A percentile compares a stretch with the other conserved stretches of the same genome.
Evolutionary conservation across 108 stramenopile species (phyloP).

Genomic region (Parietichytrium sp.): DNA sequence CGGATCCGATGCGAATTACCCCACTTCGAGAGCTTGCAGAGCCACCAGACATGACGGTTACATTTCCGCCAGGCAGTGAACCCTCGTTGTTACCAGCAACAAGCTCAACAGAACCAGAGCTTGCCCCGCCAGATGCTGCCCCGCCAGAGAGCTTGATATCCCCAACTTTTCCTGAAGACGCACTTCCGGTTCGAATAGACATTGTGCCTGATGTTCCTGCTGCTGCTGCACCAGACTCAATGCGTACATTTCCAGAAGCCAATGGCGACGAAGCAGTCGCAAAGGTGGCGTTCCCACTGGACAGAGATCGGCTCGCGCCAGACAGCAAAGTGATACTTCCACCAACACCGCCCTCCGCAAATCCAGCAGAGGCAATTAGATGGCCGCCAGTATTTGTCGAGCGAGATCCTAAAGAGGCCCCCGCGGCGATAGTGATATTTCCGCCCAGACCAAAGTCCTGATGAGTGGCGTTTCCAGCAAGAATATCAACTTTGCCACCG

Average conservation of each 20-base stretch:
- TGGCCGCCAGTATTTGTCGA: neutral
- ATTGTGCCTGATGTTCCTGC: neutral
- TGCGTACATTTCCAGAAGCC: neutral
- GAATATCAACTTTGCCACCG: neutral
- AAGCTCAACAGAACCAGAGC: neutral
- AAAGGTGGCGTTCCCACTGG: slow-evolving; percentile 13
- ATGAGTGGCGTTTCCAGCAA: neutral
- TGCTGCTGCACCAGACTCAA: neutral
- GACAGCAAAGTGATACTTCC: slow-evolving; percentile 11
- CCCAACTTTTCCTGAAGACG: neutral
- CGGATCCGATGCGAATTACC: neutral
- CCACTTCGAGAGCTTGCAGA: neutral
- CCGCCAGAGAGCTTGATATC: neutral
- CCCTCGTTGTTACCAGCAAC: neutral
- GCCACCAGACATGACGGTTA: neutral
- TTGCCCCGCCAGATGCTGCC: neutral
- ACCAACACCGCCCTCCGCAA: neutral
- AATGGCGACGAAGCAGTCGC: neutral
- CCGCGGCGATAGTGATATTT: neutral
- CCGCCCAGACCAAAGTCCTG: neutral
- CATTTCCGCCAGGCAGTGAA: neutral
- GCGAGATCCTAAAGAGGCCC: neutral
- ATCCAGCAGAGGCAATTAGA: neutral
- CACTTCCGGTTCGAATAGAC: neutral
- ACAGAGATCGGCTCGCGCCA: neutral